phyloP scores from a whole-genome alignment of 352 stramenopile species.

The Globisporangium nodosum region DNA sequence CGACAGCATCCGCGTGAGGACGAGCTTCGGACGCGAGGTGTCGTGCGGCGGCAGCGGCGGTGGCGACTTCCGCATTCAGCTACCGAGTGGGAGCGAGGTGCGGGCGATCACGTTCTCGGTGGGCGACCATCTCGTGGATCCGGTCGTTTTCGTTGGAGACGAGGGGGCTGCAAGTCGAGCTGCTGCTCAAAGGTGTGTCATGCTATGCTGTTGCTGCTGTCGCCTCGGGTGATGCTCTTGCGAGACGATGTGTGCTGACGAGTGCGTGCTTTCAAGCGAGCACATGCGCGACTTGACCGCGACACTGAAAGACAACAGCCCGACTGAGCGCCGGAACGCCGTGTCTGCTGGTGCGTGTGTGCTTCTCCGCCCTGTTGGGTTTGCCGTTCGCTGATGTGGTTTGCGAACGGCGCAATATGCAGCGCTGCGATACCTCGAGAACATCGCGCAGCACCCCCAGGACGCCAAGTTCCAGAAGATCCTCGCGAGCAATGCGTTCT shows the following conservation, averaged over 20 bases:
- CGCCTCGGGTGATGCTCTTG: background rate
- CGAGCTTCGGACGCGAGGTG: conserved; percentile 57
- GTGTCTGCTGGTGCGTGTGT: background rate
- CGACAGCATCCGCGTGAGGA: conserved; percentile 52
- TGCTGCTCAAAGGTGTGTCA: conserved; percentile 2
- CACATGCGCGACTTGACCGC: background rate
- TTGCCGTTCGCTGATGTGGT: background rate
- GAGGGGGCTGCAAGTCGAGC: background rate
- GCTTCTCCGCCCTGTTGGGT: conserved; percentile 1
- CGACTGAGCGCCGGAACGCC: background rate
- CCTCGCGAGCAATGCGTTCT: conserved; percentile 68
- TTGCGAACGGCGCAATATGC: background rate
- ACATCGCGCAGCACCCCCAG: conserved; percentile 43
- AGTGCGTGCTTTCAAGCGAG: background rate
- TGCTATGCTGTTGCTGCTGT: background rate
- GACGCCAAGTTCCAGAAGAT: conserved; percentile 72
- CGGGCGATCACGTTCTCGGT: conserved; percentile 53
- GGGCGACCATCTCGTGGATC: conserved; percentile 64
- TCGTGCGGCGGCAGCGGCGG: conserved; percentile 58
- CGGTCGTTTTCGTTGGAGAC: conserved; percentile 39
- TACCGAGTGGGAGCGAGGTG: conserved; percentile 34
- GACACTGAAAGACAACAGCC: background rate
- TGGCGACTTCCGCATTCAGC: conserved; percentile 36
- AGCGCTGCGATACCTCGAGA: conserved; percentile 63
- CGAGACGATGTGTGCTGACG: background rate